Conservation (phyloP, 257 asterid genomes). For the Euphrasia confusa region DNA sequence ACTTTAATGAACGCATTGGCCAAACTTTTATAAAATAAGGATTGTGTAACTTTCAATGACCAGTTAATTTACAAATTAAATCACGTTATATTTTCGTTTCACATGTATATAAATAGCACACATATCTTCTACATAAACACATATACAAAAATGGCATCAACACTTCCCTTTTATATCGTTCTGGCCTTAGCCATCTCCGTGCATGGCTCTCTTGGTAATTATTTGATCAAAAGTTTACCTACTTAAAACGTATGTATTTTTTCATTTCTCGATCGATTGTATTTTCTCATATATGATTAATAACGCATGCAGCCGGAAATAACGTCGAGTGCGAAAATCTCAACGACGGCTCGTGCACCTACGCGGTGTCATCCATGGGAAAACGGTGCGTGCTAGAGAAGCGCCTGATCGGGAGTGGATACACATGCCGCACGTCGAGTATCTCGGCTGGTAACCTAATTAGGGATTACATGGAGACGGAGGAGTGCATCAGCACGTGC, state of each 20-base stretch:
- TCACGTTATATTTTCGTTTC: no score
- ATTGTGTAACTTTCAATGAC: no score
- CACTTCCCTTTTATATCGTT: conserved; percentile 15
- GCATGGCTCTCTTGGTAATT: conserved; percentile 33
- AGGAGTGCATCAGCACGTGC: conserved; percentile 53
- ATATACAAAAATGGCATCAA: no score
- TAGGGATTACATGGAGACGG: conserved; percentile 54
- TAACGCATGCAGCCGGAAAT: no score
- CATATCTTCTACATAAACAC: no score
- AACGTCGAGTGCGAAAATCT: conserved; percentile 44
- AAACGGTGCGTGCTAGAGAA: conserved; percentile 77
- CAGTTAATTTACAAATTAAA: no score
- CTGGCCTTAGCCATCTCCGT: conserved; percentile 23
- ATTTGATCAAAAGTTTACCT: background rate
- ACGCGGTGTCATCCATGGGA: conserved; percentile 51
- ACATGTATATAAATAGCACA: no score
- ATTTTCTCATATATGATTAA: no score
- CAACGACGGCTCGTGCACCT: conserved; percentile 44
- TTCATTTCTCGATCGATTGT: no score
- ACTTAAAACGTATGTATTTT: background rate
- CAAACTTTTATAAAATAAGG: no score
- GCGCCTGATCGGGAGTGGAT: conserved; percentile 38
- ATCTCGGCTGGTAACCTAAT: conserved; percentile 47
- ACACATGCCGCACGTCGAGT: conserved; percentile 49
- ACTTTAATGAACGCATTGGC: no score